Base-by-base conservation (phyloP, 352 stramenopile genomes). In the Phytophthora sp. region DNA sequence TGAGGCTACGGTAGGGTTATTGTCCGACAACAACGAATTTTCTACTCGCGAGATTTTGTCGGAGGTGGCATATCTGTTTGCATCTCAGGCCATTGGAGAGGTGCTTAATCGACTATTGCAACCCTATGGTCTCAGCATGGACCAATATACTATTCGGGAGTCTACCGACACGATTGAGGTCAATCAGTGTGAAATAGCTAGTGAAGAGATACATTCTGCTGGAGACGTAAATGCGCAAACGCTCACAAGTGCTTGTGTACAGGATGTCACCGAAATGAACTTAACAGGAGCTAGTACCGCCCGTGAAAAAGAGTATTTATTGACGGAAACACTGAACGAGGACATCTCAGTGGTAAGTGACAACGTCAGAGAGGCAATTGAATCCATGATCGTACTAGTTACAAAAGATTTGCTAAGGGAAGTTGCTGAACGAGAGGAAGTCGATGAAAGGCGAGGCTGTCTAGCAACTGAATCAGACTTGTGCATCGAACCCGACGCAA, bases 1-100 rank as follows among this genome's bases (percentile, higher is more conserved):
- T 15, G 27, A 53, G 10, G 20, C 27, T 7, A 28, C 53, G 11
- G 32, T 26, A n/a, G n/a, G n/a, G n/a, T n/a, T n/a, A n/a, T n/a
- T n/a, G n/a, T n/a, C 9, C 10, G 15, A 44, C 26, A 38, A 17
- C 13, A 17, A 39, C 54, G 41, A 43, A 5, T 63, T 50, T 28
- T 51, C 49, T 20, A 39, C 50, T 23, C 42, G 57, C 37, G 43
- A 63, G 15, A 54, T 72, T 28, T 26, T 63, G 2, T 44, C 50
- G 5, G n/a, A 21, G 11, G 17, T 64, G 10, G 50, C 63, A 9
- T 42, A 27, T 12, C 3, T 54, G 15, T 67, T 63, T 13, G 43
- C 49, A 6, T 54, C 42, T 5, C 56, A 67, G n/a, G 26, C 32
- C 1, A 72, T 68, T 35, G 30, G 49, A 35, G 56, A 54, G 68